Evolutionary conservation across 1,284 basidiomycete genomes (phyloP), one percentile per base, ranked within the genome.

Genomic region (Mycena sp.): DNA sequence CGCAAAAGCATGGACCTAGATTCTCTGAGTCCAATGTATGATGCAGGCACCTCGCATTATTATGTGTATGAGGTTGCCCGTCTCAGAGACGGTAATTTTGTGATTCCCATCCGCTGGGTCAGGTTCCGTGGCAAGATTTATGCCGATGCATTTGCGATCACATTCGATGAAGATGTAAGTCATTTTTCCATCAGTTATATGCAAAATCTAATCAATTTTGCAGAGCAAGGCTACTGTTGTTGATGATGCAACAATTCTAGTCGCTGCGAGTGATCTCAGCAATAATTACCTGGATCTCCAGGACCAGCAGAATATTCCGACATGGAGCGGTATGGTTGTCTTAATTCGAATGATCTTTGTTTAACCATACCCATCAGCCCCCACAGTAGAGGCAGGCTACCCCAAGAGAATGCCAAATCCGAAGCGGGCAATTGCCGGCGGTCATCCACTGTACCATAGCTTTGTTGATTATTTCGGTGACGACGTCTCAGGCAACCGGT

Each of bases 51-150:
- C 14, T 17, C 57, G 0, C 75, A 75, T 32, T 76, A 69, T 43
- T 76, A 70, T 37, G 72, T 76, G 35, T 68, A 76, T 58, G 72
- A 75, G 55, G 58, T 65, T 14, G 72, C 72, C 14, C 17, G 28
- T 1, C 52, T 71, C 4, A 65, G 62, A 17, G 54, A 66, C 53
- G 71, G 71, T 0, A 14, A 25, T 2, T 46, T 73, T 26, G 63
- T 73, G 14, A 70, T 76, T 26, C 74, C 72, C n/a, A 9, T 61
- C 26, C 55, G 29, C 35, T 61, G 58, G 58, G 23, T 61, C 17
- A 53, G n/a, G 12, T 48, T 17, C 23, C 2, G 19, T 1, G 17
- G 9, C 5, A 25, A 19, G 17, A 30, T 61, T 10, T 30, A 26
- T 32, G 52, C 51, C 1, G 58, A 61, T 21, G 43, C 28, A 9